phyloP scores from a whole-genome alignment of 2,329 filamentous ascomycete genomes.

The Davidsoniella australis region DNA sequence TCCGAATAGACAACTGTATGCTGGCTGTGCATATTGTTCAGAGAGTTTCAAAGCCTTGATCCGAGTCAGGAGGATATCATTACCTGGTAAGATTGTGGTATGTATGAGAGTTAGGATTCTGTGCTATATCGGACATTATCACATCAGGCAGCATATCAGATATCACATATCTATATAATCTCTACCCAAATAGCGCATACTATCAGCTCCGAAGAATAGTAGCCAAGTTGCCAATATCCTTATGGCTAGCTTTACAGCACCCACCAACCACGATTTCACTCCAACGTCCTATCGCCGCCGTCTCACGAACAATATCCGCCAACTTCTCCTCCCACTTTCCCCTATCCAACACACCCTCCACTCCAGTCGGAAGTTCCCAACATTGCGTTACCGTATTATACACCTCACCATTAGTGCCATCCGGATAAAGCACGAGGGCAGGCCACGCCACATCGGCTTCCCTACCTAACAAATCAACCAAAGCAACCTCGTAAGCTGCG shows the following conservation, averaged over 20 bases:
- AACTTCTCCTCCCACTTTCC: slow-evolving; percentile 31
- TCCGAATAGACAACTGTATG: too few relatives aligned
- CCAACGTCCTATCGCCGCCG: slow-evolving; percentile 25
- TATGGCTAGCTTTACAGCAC: slow-evolving; percentile 32
- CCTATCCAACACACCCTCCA: slow-evolving; percentile 15
- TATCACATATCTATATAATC: too few relatives aligned
- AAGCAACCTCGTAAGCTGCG: slow-evolving; percentile 17
- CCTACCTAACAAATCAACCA: too few relatives aligned
- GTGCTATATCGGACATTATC: too few relatives aligned
- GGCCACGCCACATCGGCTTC: slow-evolving; percentile 23
- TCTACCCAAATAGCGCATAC: too few relatives aligned
- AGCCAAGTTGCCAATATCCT: slow-evolving; percentile 18
- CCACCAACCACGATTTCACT: slow-evolving; percentile 32
- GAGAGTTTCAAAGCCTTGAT: too few relatives aligned
- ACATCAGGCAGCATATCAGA: too few relatives aligned
- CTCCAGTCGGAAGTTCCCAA: slow-evolving; percentile 31
- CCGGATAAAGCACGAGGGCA: slow-evolving; percentile 46
- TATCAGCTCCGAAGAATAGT: neutral
- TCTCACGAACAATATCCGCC: slow-evolving; percentile 23
- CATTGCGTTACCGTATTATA: slow-evolving; percentile 46
- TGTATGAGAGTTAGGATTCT: too few relatives aligned
- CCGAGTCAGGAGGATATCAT: too few relatives aligned
- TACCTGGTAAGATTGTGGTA: too few relatives aligned
- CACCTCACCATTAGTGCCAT: slow-evolving; percentile 50
- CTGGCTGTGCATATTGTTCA: too few relatives aligned